Conservation (phyloP, 495 filamentous ascomycete species). For the Daldinia vernicosa region DNA sequence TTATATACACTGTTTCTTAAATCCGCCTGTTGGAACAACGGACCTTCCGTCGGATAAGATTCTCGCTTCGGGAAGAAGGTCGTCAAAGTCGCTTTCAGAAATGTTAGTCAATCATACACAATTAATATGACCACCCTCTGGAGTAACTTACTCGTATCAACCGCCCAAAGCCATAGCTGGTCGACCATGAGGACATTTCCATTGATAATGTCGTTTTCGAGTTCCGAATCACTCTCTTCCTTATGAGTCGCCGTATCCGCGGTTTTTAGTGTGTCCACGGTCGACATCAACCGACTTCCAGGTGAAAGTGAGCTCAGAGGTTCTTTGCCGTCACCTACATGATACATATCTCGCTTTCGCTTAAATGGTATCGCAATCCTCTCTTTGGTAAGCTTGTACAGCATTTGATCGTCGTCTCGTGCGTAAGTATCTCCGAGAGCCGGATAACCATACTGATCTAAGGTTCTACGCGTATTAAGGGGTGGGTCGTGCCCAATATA, state of each 20-base stretch:
- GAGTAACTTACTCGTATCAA: conserved; percentile 60
- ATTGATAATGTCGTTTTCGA: conserved; percentile 58
- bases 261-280: conserved; percentile 24
- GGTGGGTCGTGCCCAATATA: conserved; percentile 71
- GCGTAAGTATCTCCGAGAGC: conserved; percentile 68
- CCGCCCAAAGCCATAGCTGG: conserved; percentile 74
- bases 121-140: not conserved
- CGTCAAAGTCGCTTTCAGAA: conserved; percentile 54
- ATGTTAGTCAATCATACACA: not conserved
- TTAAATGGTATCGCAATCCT: conserved; percentile 26
- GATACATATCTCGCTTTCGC: conserved; percentile 40
- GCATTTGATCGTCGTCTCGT: conserved; percentile 74
- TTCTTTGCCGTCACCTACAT: conserved; percentile 25
- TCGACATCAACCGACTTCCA: conserved; percentile 22
- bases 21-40: conserved; percentile 69
- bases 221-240: conserved; percentile 45
- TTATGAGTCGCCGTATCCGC: conserved; percentile 4
- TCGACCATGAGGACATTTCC: conserved; percentile 75
- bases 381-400: conserved; percentile 72
- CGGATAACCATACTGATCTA: conserved; percentile 74
- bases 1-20: conserved; percentile 72
- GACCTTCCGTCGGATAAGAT: conserved; percentile 59
- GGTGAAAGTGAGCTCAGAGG: conserved; percentile 25
- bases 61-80: conserved; percentile 68
- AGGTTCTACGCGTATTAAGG: conserved; percentile 68